These are phyloP conservation scores for Cyathus striatus DNA, from an alignment of 768 basidiomycete species.

Conservation along the genomic window DNA sequence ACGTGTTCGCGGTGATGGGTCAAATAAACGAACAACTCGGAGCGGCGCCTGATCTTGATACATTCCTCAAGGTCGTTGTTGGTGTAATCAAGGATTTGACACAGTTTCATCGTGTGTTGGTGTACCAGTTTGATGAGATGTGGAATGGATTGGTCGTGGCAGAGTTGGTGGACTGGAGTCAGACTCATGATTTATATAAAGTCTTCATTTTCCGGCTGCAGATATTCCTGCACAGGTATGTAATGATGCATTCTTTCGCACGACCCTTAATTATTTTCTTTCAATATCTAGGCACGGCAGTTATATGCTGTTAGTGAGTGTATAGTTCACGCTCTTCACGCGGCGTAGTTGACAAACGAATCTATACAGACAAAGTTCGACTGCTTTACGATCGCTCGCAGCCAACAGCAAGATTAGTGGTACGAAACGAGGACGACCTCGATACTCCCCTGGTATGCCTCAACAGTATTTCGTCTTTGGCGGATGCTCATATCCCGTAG, in stretches of 20 bases:
- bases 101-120: slow-evolving; percentile 75
- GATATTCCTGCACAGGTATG: slow-evolving; percentile 66
- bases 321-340: neutral
- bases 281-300: slow-evolving; percentile 45
- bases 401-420: slow-evolving; percentile 69
- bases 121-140: slow-evolving; percentile 79
- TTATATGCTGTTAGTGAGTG: slow-evolving; percentile 62
- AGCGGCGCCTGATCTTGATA: slow-evolving; percentile 56
- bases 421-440: slow-evolving; percentile 56
- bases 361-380: slow-evolving; percentile 61
- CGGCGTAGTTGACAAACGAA: neutral
- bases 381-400: slow-evolving; percentile 71
- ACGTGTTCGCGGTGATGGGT: slow-evolving; percentile 71
- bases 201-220: slow-evolving; percentile 64
- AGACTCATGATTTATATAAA: slow-evolving; percentile 67
- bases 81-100: slow-evolving; percentile 73
- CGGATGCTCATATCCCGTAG: slow-evolving; percentile 18
- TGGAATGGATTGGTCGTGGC: slow-evolving; percentile 79
- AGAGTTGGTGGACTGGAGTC: slow-evolving; percentile 75
- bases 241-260: slow-evolving; percentile 3
- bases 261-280: too few species aligned
- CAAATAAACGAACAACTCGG: slow-evolving; percentile 81
- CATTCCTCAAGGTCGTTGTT: slow-evolving; percentile 68
- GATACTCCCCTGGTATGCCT: slow-evolving; percentile 54
- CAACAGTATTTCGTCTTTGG: neutral